phyloP scores from a whole-genome alignment of 2,329 filamentous ascomycete species.

The Domatiomyces catenatus region DNA sequence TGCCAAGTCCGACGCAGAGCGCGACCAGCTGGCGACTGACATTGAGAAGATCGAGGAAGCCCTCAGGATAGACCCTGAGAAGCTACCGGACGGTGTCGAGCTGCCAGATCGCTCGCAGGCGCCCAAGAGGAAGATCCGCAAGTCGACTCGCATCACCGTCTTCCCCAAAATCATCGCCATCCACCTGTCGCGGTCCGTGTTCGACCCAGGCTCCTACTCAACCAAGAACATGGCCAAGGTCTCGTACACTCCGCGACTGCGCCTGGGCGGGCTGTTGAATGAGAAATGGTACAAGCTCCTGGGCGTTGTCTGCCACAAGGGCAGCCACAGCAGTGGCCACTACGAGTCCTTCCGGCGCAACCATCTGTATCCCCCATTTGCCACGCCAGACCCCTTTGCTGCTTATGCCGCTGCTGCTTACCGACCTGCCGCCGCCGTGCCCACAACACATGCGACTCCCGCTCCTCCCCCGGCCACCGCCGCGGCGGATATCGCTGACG shows the following conservation, averaged over 20 bases:
- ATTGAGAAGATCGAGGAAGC: constrained; percentile 53
- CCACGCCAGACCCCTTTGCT: constrained; percentile 67
- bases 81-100: constrained; percentile 52
- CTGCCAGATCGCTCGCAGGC: constrained; percentile 61
- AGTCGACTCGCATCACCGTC: constrained; percentile 68
- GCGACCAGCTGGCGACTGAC: constrained; percentile 37
- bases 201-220: constrained; percentile 58
- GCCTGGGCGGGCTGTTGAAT: constrained; percentile 63
- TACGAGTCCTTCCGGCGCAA: constrained; percentile 94
- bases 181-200: constrained; percentile 86
- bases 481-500: no score
- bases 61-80: constrained; percentile 69
- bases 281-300: constrained; percentile 71
- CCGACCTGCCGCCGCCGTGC: constrained; percentile 26
- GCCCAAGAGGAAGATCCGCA: constrained; percentile 70
- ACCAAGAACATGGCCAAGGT: constrained; percentile 94
- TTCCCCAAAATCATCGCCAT: constrained; percentile 86
- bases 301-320: constrained; percentile 83
- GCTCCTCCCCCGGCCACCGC: constrained; percentile 1
- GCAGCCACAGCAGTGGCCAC: constrained; percentile 88
- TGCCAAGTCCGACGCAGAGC: constrained; percentile 39
- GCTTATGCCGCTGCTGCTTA: constrained; percentile 63
- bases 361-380: constrained; percentile 61
- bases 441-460: constrained; percentile 2
- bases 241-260: constrained; percentile 71